phyloP scores from a whole-genome alignment of 1,139 yeast species.

The Tardiomyces depauwii region DNA sequence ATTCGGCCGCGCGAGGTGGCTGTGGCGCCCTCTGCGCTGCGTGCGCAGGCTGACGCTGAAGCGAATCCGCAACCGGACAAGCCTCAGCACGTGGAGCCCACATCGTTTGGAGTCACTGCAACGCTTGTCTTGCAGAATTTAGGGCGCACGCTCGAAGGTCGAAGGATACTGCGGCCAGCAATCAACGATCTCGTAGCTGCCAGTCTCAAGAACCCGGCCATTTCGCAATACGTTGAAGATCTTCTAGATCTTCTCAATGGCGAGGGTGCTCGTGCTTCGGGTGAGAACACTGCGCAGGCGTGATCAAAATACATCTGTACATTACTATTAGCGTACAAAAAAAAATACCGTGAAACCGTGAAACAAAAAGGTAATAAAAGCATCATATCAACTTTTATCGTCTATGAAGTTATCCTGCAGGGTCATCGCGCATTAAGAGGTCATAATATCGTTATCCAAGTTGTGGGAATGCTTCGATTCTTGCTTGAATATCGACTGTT shows the following conservation, averaged over 20 bases:
- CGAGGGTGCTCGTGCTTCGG: background rate
- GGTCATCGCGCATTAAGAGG: background rate
- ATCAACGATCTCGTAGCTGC: slow-evolving; percentile 16
- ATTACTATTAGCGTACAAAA: too few relatives aligned
- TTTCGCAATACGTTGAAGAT: slow-evolving; percentile 5
- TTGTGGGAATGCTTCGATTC: background rate
- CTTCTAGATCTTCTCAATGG: background rate
- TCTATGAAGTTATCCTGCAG: too few relatives aligned
- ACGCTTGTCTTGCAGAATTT: slow-evolving; percentile 28
- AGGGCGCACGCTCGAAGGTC: slow-evolving; percentile 24
- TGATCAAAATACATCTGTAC: background rate
- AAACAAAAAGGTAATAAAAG: too few relatives aligned
- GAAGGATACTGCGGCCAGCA: slow-evolving; percentile 15
- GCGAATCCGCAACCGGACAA: background rate
- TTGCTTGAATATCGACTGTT: background rate
- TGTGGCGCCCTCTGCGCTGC: slow-evolving; percentile 27
- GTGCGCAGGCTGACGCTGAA: background rate
- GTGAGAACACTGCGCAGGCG: background rate
- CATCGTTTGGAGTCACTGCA: slow-evolving; percentile 25
- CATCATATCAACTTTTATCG: too few relatives aligned
- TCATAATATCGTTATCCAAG: background rate
- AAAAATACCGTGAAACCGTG: too few relatives aligned
- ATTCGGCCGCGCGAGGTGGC: slow-evolving; percentile 55
- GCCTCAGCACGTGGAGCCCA: slow-evolving; percentile 14
- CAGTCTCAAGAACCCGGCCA: slow-evolving; percentile 14